Evolutionary conservation across 208 protist species (phyloP).

Genomic region (Herpetomonas tarakana): DNA sequence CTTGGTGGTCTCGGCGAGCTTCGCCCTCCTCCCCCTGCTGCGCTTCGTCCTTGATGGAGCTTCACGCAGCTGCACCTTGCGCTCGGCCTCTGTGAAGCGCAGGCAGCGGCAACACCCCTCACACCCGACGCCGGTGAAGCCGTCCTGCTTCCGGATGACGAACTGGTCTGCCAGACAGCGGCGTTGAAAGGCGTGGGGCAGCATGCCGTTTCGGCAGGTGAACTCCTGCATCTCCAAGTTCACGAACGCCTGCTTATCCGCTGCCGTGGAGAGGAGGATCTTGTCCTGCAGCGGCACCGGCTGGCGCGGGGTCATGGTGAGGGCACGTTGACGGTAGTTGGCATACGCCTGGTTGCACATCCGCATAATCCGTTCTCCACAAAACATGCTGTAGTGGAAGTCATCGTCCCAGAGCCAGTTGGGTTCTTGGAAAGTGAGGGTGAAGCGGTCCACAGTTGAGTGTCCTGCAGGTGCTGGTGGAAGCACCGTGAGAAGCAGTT

Average conservation of each 20-base stretch:
- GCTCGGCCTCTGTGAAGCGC: too few species aligned
- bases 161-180: constrained; percentile 6
- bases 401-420: constrained; percentile 85
- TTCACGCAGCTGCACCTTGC: too few species aligned
- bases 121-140: constrained; percentile 10
- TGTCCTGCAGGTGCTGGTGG: constrained; percentile 24
- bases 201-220: constrained; percentile 1
- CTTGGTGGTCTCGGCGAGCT: too few species aligned
- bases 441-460: constrained; percentile 43
- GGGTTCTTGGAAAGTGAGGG: constrained; percentile 55
- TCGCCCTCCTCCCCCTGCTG: too few species aligned
- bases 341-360: constrained; percentile 64
- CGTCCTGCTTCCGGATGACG: constrained; percentile 8
- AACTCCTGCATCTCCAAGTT: constrained; percentile 9
- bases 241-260: constrained; percentile 6
- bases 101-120: too few species aligned
- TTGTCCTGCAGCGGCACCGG: neutral
- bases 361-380: constrained; percentile 41
- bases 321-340: constrained; percentile 26
- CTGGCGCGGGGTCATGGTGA: constrained; percentile 10
- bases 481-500: constrained; percentile 66
- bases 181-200: constrained; percentile 8
- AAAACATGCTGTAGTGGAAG: constrained; percentile 71
- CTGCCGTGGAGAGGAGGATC: constrained; percentile 13
- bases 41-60: too few species aligned